Conservation (phyloP, 1,284 basidiomycete genomes). For the Meira miltonrushii region DNA sequence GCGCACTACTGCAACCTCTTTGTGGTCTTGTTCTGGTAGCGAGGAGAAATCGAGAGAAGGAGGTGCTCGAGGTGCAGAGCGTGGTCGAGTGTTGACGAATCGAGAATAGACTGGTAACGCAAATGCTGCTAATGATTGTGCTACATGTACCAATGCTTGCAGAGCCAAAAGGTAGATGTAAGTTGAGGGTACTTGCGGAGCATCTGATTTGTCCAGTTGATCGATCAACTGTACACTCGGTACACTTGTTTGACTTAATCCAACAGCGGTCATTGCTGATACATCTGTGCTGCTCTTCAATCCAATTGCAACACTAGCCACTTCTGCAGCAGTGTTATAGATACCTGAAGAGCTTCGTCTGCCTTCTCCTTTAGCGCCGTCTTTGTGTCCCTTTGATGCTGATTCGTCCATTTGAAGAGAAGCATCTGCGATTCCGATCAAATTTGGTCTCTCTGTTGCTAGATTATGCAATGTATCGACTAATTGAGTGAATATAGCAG, state of each 20-base stretch:
- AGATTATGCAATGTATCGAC: slow-evolving; percentile 28
- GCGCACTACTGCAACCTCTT: slow-evolving; percentile 1
- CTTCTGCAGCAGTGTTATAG: slow-evolving; percentile 43
- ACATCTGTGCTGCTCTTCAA: background rate
- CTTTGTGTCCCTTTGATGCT: background rate
- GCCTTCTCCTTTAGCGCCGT: slow-evolving; percentile 10
- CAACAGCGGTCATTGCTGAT: background rate
- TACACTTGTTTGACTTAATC: slow-evolving; percentile 28
- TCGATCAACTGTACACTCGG: slow-evolving; percentile 46
- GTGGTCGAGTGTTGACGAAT: slow-evolving; percentile 61
- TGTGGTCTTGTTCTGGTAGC: background rate
- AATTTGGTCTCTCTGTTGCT: slow-evolving; percentile 16
- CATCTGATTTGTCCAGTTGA: slow-evolving; percentile 66
- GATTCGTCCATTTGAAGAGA: slow-evolving; percentile 18
- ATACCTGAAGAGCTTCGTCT: slow-evolving; percentile 28
- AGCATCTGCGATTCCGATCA: slow-evolving; percentile 15
- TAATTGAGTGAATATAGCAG: slow-evolving; percentile 33
- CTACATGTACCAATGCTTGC: slow-evolving; percentile 79
- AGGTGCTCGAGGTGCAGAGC: slow-evolving; percentile 65
- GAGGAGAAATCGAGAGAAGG: slow-evolving; percentile 64
- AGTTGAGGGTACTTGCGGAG: slow-evolving; percentile 81
- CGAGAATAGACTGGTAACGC: slow-evolving; percentile 65
- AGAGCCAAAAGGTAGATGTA: slow-evolving; percentile 87
- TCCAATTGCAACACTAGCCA: slow-evolving; percentile 27
- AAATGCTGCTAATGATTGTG: slow-evolving; percentile 75